Evolutionary conservation across 1,284 basidiomycete genomes (phyloP).

Genomic region (Tranzscheliella williamsii): DNA sequence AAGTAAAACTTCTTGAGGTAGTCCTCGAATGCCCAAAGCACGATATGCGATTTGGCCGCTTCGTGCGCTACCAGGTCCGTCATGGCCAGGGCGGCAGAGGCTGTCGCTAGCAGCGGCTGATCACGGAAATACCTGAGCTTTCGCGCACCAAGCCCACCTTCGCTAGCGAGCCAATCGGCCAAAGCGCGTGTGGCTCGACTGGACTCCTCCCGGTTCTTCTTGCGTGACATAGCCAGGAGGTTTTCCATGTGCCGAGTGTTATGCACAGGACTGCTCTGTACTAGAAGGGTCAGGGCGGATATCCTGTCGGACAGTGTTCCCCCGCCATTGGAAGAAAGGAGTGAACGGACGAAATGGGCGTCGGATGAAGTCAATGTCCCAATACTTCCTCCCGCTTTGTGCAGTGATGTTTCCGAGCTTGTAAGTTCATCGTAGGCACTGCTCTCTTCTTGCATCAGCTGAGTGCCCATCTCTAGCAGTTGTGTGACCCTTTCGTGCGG

Average conservation of each 20-base stretch:
- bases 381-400: slow-evolving; percentile 37
- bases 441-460: slow-evolving; percentile 46
- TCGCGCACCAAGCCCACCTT: slow-evolving; percentile 74
- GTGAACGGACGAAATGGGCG: slow-evolving; percentile 56
- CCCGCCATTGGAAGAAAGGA: slow-evolving; percentile 50
- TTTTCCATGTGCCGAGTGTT: slow-evolving; percentile 68
- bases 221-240: slow-evolving; percentile 77
- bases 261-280: slow-evolving; percentile 87
- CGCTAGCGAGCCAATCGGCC: slow-evolving; percentile 84
- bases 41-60: slow-evolving; percentile 66
- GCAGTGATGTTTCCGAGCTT: slow-evolving; percentile 44
- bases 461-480: slow-evolving; percentile 42
- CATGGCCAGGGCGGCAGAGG: slow-evolving; percentile 64
- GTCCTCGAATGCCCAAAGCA: slow-evolving; percentile 92
- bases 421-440: slow-evolving; percentile 45
- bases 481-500: slow-evolving; percentile 34
- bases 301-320: slow-evolving; percentile 86
- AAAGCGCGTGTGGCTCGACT: slow-evolving; percentile 86
- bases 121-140: slow-evolving; percentile 82
- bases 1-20: slow-evolving; percentile 98
- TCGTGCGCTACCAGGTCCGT: slow-evolving; percentile 26
- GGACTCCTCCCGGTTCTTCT: slow-evolving; percentile 87
- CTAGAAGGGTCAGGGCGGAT: slow-evolving; percentile 85
- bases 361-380: slow-evolving; percentile 53
- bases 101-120: slow-evolving; percentile 70